Evolutionary conservation across 116 monocot genomes (phyloP).

Genomic region (Iris pallida): DNA sequence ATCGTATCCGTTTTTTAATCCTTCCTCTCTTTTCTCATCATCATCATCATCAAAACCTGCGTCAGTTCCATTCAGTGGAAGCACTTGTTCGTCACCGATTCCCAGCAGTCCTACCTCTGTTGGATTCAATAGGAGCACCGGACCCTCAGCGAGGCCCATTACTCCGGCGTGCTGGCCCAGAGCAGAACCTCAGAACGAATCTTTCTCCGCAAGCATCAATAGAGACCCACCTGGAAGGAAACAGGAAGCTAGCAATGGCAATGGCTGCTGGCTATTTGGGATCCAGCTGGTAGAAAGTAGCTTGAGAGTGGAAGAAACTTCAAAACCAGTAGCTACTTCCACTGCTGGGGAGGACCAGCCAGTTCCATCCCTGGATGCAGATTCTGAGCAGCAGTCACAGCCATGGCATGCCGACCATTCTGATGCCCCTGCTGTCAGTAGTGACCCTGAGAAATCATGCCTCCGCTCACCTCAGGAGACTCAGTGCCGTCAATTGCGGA

Average conservation of each 20-base stretch:
- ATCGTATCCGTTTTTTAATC: constrained; percentile 18
- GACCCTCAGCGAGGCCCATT: constrained; percentile 10
- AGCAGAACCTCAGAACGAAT: constrained; percentile 27
- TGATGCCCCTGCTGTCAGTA: constrained; percentile 42
- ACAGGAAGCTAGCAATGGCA: constrained; percentile 34
- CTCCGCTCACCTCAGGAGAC: constrained; percentile 39
- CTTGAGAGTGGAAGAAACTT: constrained; percentile 24
- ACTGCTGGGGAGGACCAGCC: constrained; percentile 22
- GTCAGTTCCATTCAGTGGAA: constrained; percentile 26
- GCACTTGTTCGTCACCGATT: constrained; percentile 16
- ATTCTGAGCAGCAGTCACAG: constrained; percentile 52
- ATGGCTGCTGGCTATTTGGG: constrained; percentile 68
- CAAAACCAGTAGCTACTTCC: constrained; percentile 1
- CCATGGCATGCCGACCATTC: constrained; percentile 44
- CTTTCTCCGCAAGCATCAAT: constrained; percentile 9
- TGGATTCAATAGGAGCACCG: constrained; percentile 21
- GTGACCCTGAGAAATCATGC: constrained; percentile 57
- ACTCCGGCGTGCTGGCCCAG: constrained; percentile 26
- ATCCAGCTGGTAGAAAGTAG: constrained; percentile 47
- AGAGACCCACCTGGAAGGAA: constrained; percentile 25
- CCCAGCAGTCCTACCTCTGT: constrained; percentile 5
- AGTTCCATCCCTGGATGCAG: constrained; percentile 22
- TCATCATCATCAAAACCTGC: constrained; percentile 29
- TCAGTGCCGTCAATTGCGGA: constrained; percentile 42
- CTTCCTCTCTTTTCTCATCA: constrained; percentile 28